These are phyloP conservation scores for Zopfochytrium polystomum DNA, from an alignment of 371 early-diverging fungal genomes.

Conservation along the genomic window DNA sequence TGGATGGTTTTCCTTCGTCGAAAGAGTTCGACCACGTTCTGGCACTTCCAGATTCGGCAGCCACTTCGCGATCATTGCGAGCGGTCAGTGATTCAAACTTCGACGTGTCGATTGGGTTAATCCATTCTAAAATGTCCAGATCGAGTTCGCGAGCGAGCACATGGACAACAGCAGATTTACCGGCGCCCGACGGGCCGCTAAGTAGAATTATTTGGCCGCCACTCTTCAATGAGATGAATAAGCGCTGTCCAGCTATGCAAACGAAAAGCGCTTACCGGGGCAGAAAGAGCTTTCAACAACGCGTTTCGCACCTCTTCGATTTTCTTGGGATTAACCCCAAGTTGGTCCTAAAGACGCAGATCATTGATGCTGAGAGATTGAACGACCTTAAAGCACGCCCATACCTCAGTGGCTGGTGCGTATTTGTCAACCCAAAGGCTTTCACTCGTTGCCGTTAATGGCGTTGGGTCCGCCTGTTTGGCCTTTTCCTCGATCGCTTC, in stretches of 20 bases:
- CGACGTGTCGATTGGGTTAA: conserved; percentile 55
- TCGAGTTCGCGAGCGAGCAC: conserved; percentile 57
- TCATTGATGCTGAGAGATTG: conserved; percentile 15
- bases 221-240: not conserved
- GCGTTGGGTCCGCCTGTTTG: too few relatives aligned
- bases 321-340: conserved; percentile 58
- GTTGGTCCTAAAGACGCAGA: conserved; percentile 37
- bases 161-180: conserved; percentile 63
- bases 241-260: not conserved
- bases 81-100: not conserved
- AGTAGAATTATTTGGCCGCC: conserved; percentile 49
- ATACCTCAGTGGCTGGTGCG: conserved; percentile 29
- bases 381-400: conserved; percentile 22
- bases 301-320: conserved; percentile 56
- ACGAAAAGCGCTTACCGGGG: not conserved
- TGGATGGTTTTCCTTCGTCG: conserved; percentile 1
- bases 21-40: not conserved
- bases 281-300: conserved; percentile 42
- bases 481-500: too few relatives aligned
- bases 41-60: too few relatives aligned
- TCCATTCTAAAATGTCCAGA: conserved; percentile 67
- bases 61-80: conserved; percentile 3
- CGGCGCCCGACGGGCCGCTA: conserved; percentile 72
- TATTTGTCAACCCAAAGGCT: conserved; percentile 48
- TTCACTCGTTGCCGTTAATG: too few relatives aligned